phyloP scores from a whole-genome alignment of 768 basidiomycete genomes.

The Boletus reticuloceps region DNA sequence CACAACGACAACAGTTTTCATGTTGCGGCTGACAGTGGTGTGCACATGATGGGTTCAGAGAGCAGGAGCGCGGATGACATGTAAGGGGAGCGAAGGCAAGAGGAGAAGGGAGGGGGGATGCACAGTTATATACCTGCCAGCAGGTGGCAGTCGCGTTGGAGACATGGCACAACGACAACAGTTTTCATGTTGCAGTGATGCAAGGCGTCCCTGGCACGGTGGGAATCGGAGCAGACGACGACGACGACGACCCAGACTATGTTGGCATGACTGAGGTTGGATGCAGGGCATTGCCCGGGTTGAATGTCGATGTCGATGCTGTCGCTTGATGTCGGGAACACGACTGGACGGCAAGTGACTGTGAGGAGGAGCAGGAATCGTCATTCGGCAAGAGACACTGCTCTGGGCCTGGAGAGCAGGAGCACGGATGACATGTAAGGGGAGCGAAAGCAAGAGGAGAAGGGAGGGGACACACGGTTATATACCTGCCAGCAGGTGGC shows the following conservation, averaged over 20 bases:
- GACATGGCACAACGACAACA: constrained; percentile 30
- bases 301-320: constrained; percentile 38
- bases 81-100: no score
- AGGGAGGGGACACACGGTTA: no score
- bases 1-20: no score
- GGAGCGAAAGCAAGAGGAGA: no score
- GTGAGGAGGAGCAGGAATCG: background rate
- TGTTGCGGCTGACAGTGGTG: no score
- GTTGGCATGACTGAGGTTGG: background rate
- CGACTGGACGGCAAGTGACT: constrained; percentile 9
- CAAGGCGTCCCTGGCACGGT: constrained; percentile 27
- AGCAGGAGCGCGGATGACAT: no score
- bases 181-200: constrained; percentile 24
- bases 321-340: constrained; percentile 36
- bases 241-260: background rate
- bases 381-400: constrained; percentile 12
- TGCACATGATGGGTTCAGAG: no score
- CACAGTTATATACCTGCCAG: no score
- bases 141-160: constrained; percentile 27
- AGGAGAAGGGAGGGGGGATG: no score
- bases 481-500: no score
- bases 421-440: no score
- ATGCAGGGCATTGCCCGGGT: constrained; percentile 6
- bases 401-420: no score
- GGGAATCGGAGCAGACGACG: constrained; percentile 14